Conservation (phyloP, 2,329 filamentous ascomycete species). For the Pyrenophora graminea region DNA sequence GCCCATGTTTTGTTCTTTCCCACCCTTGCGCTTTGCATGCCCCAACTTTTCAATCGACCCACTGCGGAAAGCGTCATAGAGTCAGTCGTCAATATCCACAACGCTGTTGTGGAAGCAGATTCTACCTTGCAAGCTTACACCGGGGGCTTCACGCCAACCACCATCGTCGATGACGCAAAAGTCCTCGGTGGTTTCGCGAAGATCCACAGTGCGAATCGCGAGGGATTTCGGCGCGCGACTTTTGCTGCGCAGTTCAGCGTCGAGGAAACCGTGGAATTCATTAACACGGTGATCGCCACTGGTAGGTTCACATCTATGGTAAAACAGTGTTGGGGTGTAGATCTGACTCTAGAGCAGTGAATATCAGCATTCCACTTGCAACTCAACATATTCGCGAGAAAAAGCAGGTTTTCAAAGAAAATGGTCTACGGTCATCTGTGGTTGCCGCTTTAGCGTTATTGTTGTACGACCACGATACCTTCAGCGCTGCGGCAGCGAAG, state of each 20-base stretch:
- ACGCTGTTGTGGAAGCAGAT: conserved; percentile 19
- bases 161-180: conserved; percentile 19
- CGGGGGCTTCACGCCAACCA: conserved; percentile 9
- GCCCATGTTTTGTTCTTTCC: not conserved
- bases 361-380: conserved; percentile 17
- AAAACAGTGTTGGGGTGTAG: too few relatives aligned
- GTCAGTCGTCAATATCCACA: conserved; percentile 19
- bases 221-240: conserved; percentile 19
- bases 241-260: conserved; percentile 13
- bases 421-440: conserved; percentile 8
- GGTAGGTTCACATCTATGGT: conserved; percentile 1
- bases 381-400: conserved; percentile 18
- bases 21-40: not conserved
- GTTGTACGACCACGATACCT: conserved; percentile 24
- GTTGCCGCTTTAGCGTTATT: conserved; percentile 22
- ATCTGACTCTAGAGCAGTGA: conserved; percentile 5
- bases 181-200: conserved; percentile 22
- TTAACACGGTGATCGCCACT: conserved; percentile 15
- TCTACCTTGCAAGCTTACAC: conserved; percentile 8
- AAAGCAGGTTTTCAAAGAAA: conserved; percentile 14
- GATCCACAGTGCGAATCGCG: conserved; percentile 24
- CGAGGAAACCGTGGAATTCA: conserved; percentile 8
- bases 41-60: not conserved
- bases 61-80: conserved; percentile 8
- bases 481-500: conserved; percentile 18